These are phyloP conservation scores for Porogramme epimiltina DNA, from an alignment of 1,284 basidiomycete genomes.

Conservation along the genomic window DNA sequence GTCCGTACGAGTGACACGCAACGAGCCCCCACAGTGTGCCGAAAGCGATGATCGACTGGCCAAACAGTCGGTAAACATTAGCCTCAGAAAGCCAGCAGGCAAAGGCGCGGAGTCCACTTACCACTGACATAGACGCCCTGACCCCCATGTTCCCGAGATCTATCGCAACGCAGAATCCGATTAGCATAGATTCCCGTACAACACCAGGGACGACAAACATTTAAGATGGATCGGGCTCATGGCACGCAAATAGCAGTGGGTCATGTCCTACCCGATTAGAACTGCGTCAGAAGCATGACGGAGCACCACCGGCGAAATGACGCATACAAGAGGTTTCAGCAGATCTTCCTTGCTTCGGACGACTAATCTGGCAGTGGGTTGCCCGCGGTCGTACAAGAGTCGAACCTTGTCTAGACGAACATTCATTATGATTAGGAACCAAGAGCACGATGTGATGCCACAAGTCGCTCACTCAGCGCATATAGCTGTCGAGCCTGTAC, in stretches of 20 bases:
- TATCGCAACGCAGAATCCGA: slow-evolving; percentile 28
- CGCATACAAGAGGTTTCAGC: slow-evolving; percentile 66
- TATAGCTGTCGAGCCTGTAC: slow-evolving; percentile 32
- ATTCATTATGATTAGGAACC: background rate
- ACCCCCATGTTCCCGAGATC: slow-evolving; percentile 84
- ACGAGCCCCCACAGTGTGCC: slow-evolving; percentile 86
- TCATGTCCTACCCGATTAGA: slow-evolving; percentile 67
- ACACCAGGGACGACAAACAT: slow-evolving; percentile 47
- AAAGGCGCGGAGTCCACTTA: slow-evolving; percentile 35
- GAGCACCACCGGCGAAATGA: slow-evolving; percentile 10
- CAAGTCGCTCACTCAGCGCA: slow-evolving; percentile 30
- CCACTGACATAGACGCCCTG: slow-evolving; percentile 83
- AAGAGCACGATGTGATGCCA: background rate
- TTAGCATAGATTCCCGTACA: background rate
- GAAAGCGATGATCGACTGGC: slow-evolving; percentile 83
- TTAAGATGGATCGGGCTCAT: slow-evolving; percentile 92
- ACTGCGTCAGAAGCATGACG: background rate
- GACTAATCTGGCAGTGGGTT: slow-evolving; percentile 79
- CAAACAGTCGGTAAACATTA: background rate
- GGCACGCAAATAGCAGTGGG: slow-evolving; percentile 82
- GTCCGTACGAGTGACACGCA: slow-evolving; percentile 82
- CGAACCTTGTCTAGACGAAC: slow-evolving; percentile 77
- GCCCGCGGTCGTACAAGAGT: slow-evolving; percentile 78
- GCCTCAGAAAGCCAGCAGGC: background rate
- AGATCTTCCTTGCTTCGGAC: slow-evolving; percentile 70